Conservation (phyloP, 345 rosid genomes). For the Tarenaya hassleriana region DNA sequence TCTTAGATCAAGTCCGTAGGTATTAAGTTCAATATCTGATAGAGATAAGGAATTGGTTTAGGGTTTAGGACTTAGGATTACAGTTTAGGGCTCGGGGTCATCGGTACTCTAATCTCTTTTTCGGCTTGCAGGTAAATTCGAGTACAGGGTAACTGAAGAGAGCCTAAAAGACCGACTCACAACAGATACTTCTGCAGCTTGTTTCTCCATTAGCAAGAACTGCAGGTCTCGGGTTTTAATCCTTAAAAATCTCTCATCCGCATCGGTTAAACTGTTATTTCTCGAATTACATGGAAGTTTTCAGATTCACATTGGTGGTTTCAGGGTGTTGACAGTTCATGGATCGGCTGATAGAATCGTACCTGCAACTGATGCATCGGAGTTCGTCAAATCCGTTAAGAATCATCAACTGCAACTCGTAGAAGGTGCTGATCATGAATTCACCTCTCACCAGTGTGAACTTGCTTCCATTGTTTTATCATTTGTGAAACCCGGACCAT, state of each 20-base stretch:
- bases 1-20: too few species aligned
- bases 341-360: slow-evolving; percentile 65
- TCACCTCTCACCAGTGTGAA: slow-evolving; percentile 59
- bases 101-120: background rate
- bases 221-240: slow-evolving; percentile 48
- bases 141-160: slow-evolving; percentile 65
- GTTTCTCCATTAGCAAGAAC: slow-evolving; percentile 41
- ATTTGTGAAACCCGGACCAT: slow-evolving; percentile 32
- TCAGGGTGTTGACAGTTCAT: slow-evolving; percentile 79
- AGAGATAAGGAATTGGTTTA: too few species aligned
- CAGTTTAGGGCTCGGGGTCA: too few species aligned
- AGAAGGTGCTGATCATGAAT: slow-evolving; percentile 88
- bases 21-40: too few species aligned
- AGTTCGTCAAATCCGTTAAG: slow-evolving; percentile 52
- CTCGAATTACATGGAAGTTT: background rate
- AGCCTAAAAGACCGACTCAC: slow-evolving; percentile 68
- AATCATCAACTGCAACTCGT: slow-evolving; percentile 57
- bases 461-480: slow-evolving; percentile 42
- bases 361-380: slow-evolving; percentile 50
- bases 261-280: background rate
- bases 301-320: background rate
- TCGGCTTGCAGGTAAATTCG: slow-evolving; percentile 43
- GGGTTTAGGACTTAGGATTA: too few species aligned
- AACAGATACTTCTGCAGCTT: slow-evolving; percentile 48
- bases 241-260: background rate